phyloP scores from a whole-genome alignment of 2,329 filamentous ascomycete species.

The Curvularia verruculosa region DNA sequence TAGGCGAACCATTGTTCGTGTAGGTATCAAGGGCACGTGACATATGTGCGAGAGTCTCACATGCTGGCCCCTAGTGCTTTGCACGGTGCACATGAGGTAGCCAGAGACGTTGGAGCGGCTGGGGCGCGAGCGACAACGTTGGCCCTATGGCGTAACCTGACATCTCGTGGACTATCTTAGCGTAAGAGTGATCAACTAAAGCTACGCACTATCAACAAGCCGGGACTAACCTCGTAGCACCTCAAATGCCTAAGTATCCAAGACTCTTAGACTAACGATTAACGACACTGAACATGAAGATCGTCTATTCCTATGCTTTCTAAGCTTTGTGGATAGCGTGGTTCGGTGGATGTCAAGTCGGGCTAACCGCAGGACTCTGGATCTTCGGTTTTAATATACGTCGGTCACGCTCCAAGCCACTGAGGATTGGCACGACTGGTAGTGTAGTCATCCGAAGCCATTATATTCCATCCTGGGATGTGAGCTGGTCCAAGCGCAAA shows the following conservation, averaged over 20 bases:
- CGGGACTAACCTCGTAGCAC: not conserved
- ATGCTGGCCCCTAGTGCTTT: constrained; percentile 1
- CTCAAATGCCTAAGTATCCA: not conserved
- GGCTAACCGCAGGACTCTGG: not conserved
- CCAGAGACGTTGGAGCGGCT: not conserved
- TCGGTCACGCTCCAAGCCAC: not conserved
- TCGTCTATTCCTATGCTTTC: not conserved
- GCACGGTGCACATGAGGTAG: constrained; percentile 3
- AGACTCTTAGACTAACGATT: not conserved
- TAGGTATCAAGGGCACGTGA: not conserved
- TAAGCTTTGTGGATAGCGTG: not conserved
- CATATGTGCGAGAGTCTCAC: not conserved
- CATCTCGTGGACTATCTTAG: constrained; percentile 2
- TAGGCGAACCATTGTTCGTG: not conserved
- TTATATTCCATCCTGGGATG: not conserved
- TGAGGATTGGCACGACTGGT: not conserved
- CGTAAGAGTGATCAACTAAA: not conserved
- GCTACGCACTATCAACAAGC: not conserved
- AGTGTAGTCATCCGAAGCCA: not conserved
- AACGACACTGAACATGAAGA: not conserved
- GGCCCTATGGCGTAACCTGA: not conserved
- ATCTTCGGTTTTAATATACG: not conserved
- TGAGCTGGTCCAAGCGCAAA: not conserved
- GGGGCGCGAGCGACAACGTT: not conserved
- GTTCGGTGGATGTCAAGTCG: not conserved